Conservation (phyloP, 106 monocot genomes). For the Narthecium ossifragum region DNA sequence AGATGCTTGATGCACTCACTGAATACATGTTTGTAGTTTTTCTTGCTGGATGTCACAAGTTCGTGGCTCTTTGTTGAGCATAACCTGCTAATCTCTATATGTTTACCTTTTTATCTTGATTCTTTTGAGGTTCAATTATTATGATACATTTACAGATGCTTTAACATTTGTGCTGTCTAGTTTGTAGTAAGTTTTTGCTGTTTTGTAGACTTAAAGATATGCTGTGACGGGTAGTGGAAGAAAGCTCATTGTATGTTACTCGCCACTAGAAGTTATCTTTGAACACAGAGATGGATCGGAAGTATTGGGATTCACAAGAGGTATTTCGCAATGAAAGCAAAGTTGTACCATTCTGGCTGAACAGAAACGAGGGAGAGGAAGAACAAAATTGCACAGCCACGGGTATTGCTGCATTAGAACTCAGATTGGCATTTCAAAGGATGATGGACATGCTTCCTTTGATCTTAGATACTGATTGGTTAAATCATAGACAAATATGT, state of each 20-base stretch:
- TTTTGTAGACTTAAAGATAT: neutral
- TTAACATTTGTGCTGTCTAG: neutral
- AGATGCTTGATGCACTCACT: neutral
- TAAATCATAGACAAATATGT: constrained; percentile 1
- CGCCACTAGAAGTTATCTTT: no score
- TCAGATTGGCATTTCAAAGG: constrained; percentile 15
- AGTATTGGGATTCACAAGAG: constrained; percentile 2
- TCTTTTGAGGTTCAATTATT: neutral
- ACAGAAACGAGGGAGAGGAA: neutral
- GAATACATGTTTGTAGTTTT: neutral
- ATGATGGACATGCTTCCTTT: constrained; percentile 11
- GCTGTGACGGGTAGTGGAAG: neutral
- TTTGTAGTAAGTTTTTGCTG: neutral
- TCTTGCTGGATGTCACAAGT: neutral
- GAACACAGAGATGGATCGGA: neutral
- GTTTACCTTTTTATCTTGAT: neutral
- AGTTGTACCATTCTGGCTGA: neutral
- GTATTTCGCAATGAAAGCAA: neutral
- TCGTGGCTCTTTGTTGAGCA: neutral
- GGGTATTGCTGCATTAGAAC: constrained; percentile 7
- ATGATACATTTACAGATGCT: neutral
- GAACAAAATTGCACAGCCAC: neutral
- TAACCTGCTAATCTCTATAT: neutral
- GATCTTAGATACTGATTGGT: constrained; percentile 6
- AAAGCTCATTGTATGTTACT: no score